Percentiles rank a stretch among this genome's conserved stretches.
Evolutionary conservation across 1,284 basidiomycete species (phyloP).

Genomic region (Cutaneotrichosporon cyanovorans): DNA sequence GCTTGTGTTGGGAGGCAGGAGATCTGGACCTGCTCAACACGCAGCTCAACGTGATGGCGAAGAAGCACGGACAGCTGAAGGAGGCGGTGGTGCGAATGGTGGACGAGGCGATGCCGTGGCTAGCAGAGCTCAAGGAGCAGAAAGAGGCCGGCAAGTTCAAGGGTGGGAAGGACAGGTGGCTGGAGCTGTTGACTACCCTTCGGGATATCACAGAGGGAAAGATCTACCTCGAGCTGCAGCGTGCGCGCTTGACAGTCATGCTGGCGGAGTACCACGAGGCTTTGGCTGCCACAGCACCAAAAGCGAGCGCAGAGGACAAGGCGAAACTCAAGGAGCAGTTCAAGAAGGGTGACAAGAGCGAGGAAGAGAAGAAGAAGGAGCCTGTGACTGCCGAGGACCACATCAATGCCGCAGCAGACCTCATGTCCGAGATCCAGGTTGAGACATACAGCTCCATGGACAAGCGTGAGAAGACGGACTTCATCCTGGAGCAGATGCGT

Average conservation of each 20-base stretch:
- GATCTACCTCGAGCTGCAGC: slow-evolving; percentile 95
- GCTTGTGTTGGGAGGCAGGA: slow-evolving; percentile 58
- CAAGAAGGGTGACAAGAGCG: neutral
- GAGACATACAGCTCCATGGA: slow-evolving; percentile 99
- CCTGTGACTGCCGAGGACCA: slow-evolving; percentile 51
- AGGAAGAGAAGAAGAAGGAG: slow-evolving; percentile 41
- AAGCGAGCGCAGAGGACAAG: slow-evolving; percentile 1
- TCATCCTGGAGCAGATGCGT: slow-evolving; percentile 97
- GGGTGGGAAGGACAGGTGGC: slow-evolving; percentile 67
- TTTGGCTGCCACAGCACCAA: slow-evolving; percentile 47
- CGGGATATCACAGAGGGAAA: slow-evolving; percentile 93
- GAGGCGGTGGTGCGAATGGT: slow-evolving; percentile 83
- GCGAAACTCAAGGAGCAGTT: slow-evolving; percentile 2
- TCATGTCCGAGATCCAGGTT: slow-evolving; percentile 90
- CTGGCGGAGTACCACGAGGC: slow-evolving; percentile 77
- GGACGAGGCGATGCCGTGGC: slow-evolving; percentile 71
- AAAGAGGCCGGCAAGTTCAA: slow-evolving; percentile 41
- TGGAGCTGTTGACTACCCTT: slow-evolving; percentile 80
- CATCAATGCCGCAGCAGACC: slow-evolving; percentile 72
- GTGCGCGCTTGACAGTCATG: slow-evolving; percentile 82
- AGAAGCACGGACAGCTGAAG: slow-evolving; percentile 97
- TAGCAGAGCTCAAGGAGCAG: slow-evolving; percentile 56
- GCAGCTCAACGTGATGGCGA: slow-evolving; percentile 67
- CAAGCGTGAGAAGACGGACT: slow-evolving; percentile 93
- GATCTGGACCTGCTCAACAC: slow-evolving; percentile 66